Conservation (phyloP, 2,329 filamentous ascomycete genomes). For the Nemania diffusa region DNA sequence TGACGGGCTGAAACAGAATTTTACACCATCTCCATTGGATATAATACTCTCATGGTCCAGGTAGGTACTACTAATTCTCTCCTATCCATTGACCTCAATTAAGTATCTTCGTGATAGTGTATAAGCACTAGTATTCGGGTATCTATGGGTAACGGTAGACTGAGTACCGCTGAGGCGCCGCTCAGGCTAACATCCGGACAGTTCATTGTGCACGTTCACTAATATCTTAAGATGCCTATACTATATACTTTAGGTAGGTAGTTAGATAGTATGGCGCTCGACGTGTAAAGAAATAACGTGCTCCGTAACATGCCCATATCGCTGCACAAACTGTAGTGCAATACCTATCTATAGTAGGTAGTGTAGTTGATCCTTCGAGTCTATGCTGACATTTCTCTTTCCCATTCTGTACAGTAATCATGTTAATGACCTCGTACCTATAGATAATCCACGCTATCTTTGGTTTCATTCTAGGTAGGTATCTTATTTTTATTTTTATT, state of each 20-base stretch:
- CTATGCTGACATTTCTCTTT: slow-evolving; percentile 23
- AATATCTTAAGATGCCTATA: slow-evolving; percentile 2
- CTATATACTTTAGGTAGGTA: neutral
- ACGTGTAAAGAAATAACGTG: slow-evolving; percentile 19
- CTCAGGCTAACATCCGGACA: slow-evolving; percentile 8
- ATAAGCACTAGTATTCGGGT: slow-evolving; percentile 28
- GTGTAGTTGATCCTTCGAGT: slow-evolving; percentile 25
- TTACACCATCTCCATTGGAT: slow-evolving; percentile 2
- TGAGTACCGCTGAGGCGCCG: slow-evolving; percentile 26
- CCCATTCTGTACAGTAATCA: slow-evolving; percentile 33
- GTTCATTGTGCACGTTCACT: slow-evolving; percentile 5
- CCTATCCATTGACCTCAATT: neutral
- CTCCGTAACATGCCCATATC: neutral
- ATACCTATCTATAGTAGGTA: neutral
- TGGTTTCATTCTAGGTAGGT: neutral
- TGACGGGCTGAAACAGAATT: neutral
- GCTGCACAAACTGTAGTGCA: neutral
- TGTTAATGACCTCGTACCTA: slow-evolving; percentile 18
- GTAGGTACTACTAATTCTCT: neutral
- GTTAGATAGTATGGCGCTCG: neutral
- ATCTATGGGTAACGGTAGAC: slow-evolving; percentile 31
- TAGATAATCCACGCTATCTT: slow-evolving; percentile 17
- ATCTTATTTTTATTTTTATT: slow-evolving; percentile 1
- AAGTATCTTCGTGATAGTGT: slow-evolving; percentile 4
- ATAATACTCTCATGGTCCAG: neutral